Evolutionary conservation across 495 filamentous ascomycete genomes (phyloP), one percentile per base, ranked within the genome.

Genomic region (Tetracladium setigerum): DNA sequence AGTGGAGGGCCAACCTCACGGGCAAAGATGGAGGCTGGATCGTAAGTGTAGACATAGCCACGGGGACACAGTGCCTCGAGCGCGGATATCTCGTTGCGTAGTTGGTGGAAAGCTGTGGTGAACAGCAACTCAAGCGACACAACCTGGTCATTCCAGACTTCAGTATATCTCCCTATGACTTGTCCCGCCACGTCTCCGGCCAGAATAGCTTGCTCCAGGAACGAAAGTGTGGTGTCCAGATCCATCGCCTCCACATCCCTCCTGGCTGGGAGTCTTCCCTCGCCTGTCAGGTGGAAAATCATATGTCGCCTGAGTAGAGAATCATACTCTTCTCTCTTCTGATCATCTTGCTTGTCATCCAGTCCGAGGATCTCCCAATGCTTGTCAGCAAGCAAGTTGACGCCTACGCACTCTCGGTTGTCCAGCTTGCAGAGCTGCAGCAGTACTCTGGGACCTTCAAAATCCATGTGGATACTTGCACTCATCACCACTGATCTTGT

Each of bases 1-100:
- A 58, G 37, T 30, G 38, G 34, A 14, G 55, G 37, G 10, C 50
- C 47, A 37, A 58, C 54, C 41, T 54, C 16, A n/a, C 44, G 22
- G 30, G 55, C 55, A 24, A 58, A 58, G 15, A 58, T 58, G n/a
- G 50, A 51, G 22, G 55, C 37, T 6, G 55, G 55, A 30, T 58
- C 55, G 44, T 51, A 54, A 39, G 51, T 58, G 31, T 54, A 54
- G 19, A 58, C 51, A 33, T 54, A 57, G 17, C 54, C 54, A 46
- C 50, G 46, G 13, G 50, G 49, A 47, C 45, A 57, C n/a, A 57
- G 22, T 14, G 24, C 49, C 44, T 57, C 54, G 15, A 57, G 54
- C 22, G 54, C 54, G 30, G 54, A 33, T 27, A 57, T 13, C 46
- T 57, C 54, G 32, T 57, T 57, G 6, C 13, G 18, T 13, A 30